These are phyloP conservation scores for Paramecium octaurelia DNA, from an alignment of 73 alveolate species.

Conservation along the genomic window DNA sequence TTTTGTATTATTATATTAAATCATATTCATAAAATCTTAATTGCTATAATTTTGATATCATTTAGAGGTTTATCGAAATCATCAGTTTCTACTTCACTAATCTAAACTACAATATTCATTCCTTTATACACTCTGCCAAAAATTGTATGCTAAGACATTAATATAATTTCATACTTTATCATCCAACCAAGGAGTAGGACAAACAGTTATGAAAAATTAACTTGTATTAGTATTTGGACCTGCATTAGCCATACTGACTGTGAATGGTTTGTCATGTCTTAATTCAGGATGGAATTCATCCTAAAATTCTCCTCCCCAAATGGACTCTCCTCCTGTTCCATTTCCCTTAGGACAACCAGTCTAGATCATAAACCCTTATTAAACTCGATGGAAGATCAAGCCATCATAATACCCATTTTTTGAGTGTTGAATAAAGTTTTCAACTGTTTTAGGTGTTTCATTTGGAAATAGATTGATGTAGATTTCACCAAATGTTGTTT, in stretches of 20 bases:
- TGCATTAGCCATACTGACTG: slow-evolving; percentile 93
- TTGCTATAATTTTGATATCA: slow-evolving; percentile 59
- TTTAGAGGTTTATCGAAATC: slow-evolving; percentile 72
- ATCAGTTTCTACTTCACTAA: slow-evolving; percentile 73
- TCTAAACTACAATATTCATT: slow-evolving; percentile 70
- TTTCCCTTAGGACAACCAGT: slow-evolving; percentile 97
- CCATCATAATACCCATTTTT: slow-evolving; percentile 86
- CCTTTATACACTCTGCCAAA: slow-evolving; percentile 89
- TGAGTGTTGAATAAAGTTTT: slow-evolving; percentile 87
- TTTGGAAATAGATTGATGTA: slow-evolving; percentile 78
- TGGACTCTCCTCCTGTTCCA: slow-evolving; percentile 94
- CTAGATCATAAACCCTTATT: slow-evolving; percentile 92
- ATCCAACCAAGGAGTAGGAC: slow-evolving; percentile 86
- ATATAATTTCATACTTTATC: slow-evolving; percentile 68
- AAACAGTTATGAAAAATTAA: slow-evolving; percentile 91
- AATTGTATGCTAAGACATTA: slow-evolving; percentile 74
- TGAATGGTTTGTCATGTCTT: slow-evolving; percentile 88
- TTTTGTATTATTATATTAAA: neutral
- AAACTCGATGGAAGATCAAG: slow-evolving; percentile 82
- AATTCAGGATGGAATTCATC: slow-evolving; percentile 92
- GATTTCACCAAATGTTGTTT: slow-evolving; percentile 85
- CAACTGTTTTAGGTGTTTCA: slow-evolving; percentile 90
- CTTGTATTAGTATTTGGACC: slow-evolving; percentile 95
- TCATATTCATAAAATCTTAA: slow-evolving; percentile 1
- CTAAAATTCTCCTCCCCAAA: slow-evolving; percentile 87